Base-by-base conservation (phyloP, 202 grass and related monocot species). In the Bolboschoenoplectus hybrid region DNA sequence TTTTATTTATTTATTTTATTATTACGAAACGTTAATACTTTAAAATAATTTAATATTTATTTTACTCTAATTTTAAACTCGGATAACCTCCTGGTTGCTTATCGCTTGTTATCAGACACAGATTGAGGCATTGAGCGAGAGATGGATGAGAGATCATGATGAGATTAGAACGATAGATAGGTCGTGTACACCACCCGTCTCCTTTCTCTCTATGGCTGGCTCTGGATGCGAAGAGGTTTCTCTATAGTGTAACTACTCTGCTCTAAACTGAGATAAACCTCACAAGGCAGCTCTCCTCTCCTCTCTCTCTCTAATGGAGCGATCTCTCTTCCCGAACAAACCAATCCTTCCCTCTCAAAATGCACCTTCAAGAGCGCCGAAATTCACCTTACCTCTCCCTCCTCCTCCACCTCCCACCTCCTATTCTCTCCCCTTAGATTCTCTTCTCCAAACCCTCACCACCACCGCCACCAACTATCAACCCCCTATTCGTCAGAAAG, bases 361-460 rank as follows among this genome's bases (percentile, higher is more conserved):
- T 14, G 12, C 63, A 50, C 41, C 84, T 36, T 43, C 61, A 17
- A 7, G 49, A 4, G 66, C 51, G 39, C 46, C 85, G 9, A 90
- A 65, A 34, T 85, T 87, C 43, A 87, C 68, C 68, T 57, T 81
- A 50, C 85, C 85, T 58, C 86, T 91, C 76, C 91, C 89, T 17
- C 89, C 93, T 0, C 91, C 89, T 39, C 88, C 82, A 51, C 86
- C 86, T 32, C 78, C 85, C 2, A n/a, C 87, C 4, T 87, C 95
- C 45, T 36, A 61, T 5, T 89, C 93, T 36, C 81, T 95, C 55
- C 93, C 89, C 65, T 87, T 98, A 67, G 93, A 98, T 87, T 93
- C 93, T 60, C 84, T 98, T 78, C 88, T 97, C 65, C 89, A 90
- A 64, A 87, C 92, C 84, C 94, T 98, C 82, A 92, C 84, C 85